phyloP scores from a whole-genome alignment of 257 asterid genomes.

The Solanum lignicaule region DNA sequence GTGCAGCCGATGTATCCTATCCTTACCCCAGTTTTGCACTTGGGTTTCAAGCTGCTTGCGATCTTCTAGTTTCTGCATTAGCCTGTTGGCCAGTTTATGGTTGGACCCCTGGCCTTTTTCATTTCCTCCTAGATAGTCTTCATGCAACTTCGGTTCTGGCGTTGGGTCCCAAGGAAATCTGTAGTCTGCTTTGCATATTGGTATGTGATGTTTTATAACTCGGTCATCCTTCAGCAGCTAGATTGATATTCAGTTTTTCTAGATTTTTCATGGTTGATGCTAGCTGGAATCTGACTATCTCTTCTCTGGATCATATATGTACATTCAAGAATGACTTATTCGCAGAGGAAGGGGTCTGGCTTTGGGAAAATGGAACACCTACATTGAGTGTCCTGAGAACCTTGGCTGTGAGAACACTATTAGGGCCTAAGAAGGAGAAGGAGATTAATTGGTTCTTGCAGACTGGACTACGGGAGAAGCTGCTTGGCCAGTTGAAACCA shows the following conservation, averaged over 20 bases:
- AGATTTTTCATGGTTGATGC: conserved; percentile 1
- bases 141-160: conserved; percentile 72
- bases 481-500: conserved; percentile 50
- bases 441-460: conserved; percentile 72
- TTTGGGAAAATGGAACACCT: conserved; percentile 89
- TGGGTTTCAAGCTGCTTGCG: conserved; percentile 84
- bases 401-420: conserved; percentile 58
- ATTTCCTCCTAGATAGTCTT: conserved; percentile 53
- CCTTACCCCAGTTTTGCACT: conserved; percentile 68
- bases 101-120: conserved; percentile 95
- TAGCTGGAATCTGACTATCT: conserved; percentile 3
- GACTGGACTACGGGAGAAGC: conserved; percentile 61
- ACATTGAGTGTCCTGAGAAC: conserved; percentile 54
- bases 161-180: conserved; percentile 91
- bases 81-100: conserved; percentile 97
- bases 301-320: conserved; percentile 16
- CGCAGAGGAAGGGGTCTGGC: conserved; percentile 70
- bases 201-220: conserved; percentile 33
- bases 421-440: conserved; percentile 71
- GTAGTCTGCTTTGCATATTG: conserved; percentile 81
- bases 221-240: conserved; percentile 8
- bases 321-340: conserved; percentile 70
- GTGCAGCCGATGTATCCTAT: conserved; percentile 55
- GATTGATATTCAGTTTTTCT: not conserved
- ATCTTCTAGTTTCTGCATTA: conserved; percentile 78